Conservation (phyloP, 2,329 filamentous ascomycete genomes). For the Fusarium illudens region DNA sequence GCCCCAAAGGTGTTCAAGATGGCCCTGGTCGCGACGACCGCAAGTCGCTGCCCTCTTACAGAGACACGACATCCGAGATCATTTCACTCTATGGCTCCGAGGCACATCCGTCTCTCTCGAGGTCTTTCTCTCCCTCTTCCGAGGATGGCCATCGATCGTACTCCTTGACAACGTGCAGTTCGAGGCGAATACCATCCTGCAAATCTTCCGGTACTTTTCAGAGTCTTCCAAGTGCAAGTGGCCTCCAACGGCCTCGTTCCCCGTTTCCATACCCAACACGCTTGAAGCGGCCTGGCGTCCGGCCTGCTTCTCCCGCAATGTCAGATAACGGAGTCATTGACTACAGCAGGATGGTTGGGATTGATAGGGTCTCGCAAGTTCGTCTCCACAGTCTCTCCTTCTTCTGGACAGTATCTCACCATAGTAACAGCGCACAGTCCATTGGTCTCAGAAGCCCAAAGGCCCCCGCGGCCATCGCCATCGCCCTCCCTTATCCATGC, state of each 20-base stretch:
- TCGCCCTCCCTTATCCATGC: conserved; percentile 50
- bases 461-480: conserved; percentile 49
- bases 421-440: conserved; percentile 53
- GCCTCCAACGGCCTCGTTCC: conserved; percentile 63
- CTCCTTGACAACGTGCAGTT: conserved; percentile 63
- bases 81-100: conserved; percentile 64
- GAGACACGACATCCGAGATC: conserved; percentile 63
- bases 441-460: conserved; percentile 53
- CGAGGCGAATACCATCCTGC: conserved; percentile 56
- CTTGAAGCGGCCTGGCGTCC: conserved; percentile 61
- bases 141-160: conserved; percentile 61
- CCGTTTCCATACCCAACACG: conserved; percentile 68
- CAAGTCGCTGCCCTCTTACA: conserved; percentile 57
- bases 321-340: conserved; percentile 58
- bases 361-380: conserved; percentile 59
- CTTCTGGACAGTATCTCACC: not conserved
- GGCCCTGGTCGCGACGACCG: conserved; percentile 51
- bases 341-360: conserved; percentile 60
- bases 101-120: conserved; percentile 56
- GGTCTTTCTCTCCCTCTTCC: conserved; percentile 53
- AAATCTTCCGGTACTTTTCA: conserved; percentile 59
- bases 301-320: conserved; percentile 59
- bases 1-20: conserved; percentile 46
- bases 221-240: conserved; percentile 54
- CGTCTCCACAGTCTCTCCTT: conserved; percentile 27